These are phyloP conservation scores for Prosopis cineraria DNA, from an alignment of 306 rosid genomes.

Conservation along the genomic window DNA sequence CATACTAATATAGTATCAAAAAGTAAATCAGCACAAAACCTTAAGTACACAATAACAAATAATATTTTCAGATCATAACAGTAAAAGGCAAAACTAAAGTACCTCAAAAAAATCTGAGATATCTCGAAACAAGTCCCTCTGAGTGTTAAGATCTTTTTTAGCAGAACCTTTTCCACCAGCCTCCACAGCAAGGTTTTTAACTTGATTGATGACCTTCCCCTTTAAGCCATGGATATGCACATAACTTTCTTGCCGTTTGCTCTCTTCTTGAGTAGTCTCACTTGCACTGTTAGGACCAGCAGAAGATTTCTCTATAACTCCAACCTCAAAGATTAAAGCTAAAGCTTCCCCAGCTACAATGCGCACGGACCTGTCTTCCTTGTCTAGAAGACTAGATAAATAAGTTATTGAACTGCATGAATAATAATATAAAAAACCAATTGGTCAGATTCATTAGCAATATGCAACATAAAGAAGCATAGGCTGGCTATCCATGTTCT, in stretches of 20 bases:
- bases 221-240: conserved; percentile 63
- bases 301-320: conserved; percentile 57
- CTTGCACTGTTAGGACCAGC: conserved; percentile 40
- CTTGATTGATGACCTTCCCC: conserved; percentile 66
- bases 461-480: neutral
- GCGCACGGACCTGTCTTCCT: conserved; percentile 71
- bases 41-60: neutral
- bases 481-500: neutral
- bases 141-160: conserved; percentile 76
- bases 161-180: conserved; percentile 85
- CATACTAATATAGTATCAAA: conserved; percentile 53
- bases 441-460: neutral
- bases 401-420: conserved; percentile 65
- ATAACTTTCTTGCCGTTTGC: conserved; percentile 49
- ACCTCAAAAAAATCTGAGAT: conserved; percentile 71
- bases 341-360: conserved; percentile 85
- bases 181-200: conserved; percentile 64
- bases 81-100: neutral
- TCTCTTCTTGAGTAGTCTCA: conserved; percentile 47
- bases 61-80: conserved; percentile 4
- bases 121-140: conserved; percentile 71
- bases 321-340: conserved; percentile 71
- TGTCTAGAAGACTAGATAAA: conserved; percentile 72
- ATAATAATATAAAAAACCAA: neutral
- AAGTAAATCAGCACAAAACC: conserved; percentile 18